Base-by-base conservation (phyloP, 208 protist species). In the Leishmania arabica region DNA sequence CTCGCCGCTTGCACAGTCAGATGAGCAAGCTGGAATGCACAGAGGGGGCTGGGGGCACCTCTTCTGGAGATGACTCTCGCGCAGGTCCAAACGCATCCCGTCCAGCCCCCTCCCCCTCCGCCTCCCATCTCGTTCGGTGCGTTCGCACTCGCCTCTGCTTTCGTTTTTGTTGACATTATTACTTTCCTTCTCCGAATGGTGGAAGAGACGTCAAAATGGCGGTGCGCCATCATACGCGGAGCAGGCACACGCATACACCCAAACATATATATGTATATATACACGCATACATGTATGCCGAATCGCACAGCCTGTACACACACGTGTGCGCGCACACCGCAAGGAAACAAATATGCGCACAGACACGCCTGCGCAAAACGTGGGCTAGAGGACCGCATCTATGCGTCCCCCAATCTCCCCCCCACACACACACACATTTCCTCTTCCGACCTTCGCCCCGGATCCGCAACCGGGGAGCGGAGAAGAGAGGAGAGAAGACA, bases 231-330 rank as follows among this genome's bases (percentile, higher is more conserved):
- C 40, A 17, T 19, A 24, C 2, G 8, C 34, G 7, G 1, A 37
- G 78, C 54, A 13, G 66, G 47, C 19, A 81, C 66, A 82, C 45
- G 65, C 17, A 78, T 1, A 82, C 66, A 79, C 54, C 64, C 64
- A 77, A 19, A 88, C 56, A 88, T 64, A 84, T 13, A 47, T 11
- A 45, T 37, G 34, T 45, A 47, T 9, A 49, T 11, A 49, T 49
- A 49, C 13, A 49, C 45, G 71, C 84, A 79, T 11, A 56, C 13
- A 79, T 72, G 65, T 31, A 69, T 4, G 31, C 47, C 42, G 45
- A 54, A 82, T 0, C 65, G 13, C 62, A 66, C 62, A 11, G 24
- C 62, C n/a, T 68, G 17, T 21, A 24, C 27, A 40, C 27, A 62
- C 27, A 65, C 75, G 60, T 8, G 45, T 78, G 60, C 2, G 45